These are phyloP conservation scores for Axilococcus clingmanii DNA, from an alignment of 139 green algal species.

Conservation along the genomic window DNA sequence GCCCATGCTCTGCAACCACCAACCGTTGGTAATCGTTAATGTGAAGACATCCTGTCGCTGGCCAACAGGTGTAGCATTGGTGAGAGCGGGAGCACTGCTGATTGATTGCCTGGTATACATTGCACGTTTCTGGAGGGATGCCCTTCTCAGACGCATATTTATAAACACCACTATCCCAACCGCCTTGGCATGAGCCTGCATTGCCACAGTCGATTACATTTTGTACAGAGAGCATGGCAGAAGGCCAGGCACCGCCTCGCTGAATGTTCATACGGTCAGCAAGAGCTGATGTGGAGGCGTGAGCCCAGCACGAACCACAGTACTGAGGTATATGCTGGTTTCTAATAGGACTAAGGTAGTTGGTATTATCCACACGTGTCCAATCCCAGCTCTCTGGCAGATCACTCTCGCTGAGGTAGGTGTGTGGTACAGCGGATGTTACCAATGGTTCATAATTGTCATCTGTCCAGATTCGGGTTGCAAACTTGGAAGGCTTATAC, in stretches of 20 bases:
- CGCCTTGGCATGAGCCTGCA: constrained; percentile 35
- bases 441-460: not conserved
- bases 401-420: constrained; percentile 6
- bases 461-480: not conserved
- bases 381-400: constrained; percentile 23
- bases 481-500: too few relatives aligned
- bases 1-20: constrained; percentile 55
- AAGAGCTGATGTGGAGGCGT: constrained; percentile 58
- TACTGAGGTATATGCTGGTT: constrained; percentile 75
- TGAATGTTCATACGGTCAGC: constrained; percentile 80
- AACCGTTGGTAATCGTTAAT: constrained; percentile 40
- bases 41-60: constrained; percentile 29
- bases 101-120: constrained; percentile 60
- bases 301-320: constrained; percentile 72
- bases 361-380: constrained; percentile 50
- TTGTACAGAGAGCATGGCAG: constrained; percentile 52
- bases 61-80: constrained; percentile 63
- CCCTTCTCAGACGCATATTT: constrained; percentile 45
- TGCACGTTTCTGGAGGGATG: constrained; percentile 83
- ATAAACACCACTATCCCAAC: constrained; percentile 43
- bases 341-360: constrained; percentile 48
- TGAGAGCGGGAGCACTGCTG: constrained; percentile 48
- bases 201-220: constrained; percentile 77
- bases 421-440: constrained; percentile 2
- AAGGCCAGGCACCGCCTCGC: constrained; percentile 41